Conservation (phyloP, 306 rosid genomes). For the Astragalus membranaceus region DNA sequence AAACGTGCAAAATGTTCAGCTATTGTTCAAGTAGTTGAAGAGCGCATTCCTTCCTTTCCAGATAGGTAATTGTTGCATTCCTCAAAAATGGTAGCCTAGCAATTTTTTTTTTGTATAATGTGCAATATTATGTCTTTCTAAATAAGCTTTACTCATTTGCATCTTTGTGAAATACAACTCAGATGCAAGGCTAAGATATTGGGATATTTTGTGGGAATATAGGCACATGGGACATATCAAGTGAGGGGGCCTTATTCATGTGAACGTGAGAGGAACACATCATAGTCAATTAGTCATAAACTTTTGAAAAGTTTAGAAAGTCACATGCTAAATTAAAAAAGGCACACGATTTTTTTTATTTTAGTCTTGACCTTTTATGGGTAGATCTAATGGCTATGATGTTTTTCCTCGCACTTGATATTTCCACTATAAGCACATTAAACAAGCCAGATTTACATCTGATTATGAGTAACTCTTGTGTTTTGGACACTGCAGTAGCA, state of each 20-base stretch:
- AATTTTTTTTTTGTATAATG: neutral
- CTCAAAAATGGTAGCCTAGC: neutral
- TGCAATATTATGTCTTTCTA: neutral
- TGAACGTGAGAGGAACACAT: no score
- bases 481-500: conserved; percentile 47
- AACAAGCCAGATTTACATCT: neutral
- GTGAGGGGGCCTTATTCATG: no score
- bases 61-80: conserved; percentile 46
- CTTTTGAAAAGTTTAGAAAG: no score
- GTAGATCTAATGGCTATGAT: no score
- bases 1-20: conserved; percentile 16
- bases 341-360: no score
- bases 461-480: neutral
- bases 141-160: neutral
- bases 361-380: no score
- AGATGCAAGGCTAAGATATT: neutral
- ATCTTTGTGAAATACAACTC: neutral
- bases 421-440: neutral
- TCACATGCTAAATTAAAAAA: no score
- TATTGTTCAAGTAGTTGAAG: conserved; percentile 35
- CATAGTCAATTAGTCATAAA: no score
- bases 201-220: no score
- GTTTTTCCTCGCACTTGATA: no score
- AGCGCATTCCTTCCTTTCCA: conserved; percentile 43
- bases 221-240: no score